These are phyloP conservation scores for Sutorius australiensis DNA, from an alignment of 768 basidiomycete species.

Conservation along the genomic window DNA sequence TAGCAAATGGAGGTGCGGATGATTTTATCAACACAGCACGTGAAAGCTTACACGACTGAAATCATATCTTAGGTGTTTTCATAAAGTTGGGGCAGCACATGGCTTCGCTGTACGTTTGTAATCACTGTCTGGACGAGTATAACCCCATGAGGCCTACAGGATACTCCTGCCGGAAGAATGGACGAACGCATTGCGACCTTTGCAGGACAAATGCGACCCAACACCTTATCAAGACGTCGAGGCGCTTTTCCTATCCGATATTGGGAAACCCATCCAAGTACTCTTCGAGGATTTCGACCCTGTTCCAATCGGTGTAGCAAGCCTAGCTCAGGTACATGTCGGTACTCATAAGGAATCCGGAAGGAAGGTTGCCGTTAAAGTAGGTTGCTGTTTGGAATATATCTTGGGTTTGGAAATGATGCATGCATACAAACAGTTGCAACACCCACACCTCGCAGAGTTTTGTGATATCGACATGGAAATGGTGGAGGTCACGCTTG, in stretches of 20 bases:
- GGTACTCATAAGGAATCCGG: conserved; percentile 71
- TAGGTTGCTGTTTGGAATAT: conserved; percentile 26
- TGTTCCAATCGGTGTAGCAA: conserved; percentile 90
- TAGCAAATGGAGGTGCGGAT: conserved; percentile 78
- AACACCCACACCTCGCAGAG: conserved; percentile 92
- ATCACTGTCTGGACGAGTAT: conserved; percentile 15
- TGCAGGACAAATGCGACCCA: conserved; percentile 93
- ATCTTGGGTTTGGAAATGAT: conserved; percentile 2
- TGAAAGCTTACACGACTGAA: neutral
- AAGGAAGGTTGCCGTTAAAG: conserved; percentile 82
- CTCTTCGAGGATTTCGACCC: conserved; percentile 85
- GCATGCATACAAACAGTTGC: conserved; percentile 43
- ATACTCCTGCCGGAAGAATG: conserved; percentile 61
- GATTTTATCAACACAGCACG: neutral
- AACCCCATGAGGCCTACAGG: conserved; percentile 26
- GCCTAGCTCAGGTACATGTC: conserved; percentile 92
- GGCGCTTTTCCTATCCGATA: conserved; percentile 71
- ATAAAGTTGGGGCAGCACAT: conserved; percentile 90
- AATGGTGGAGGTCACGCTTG: conserved; percentile 72
- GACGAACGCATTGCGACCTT: conserved; percentile 52
- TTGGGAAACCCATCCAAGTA: conserved; percentile 66
- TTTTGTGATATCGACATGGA: conserved; percentile 90
- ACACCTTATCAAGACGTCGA: conserved; percentile 79
- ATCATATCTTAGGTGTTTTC: conserved; percentile 55
- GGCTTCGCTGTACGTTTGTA: conserved; percentile 53